phyloP scores from a whole-genome alignment of 768 basidiomycete genomes.

The Agaricus bisporus region DNA sequence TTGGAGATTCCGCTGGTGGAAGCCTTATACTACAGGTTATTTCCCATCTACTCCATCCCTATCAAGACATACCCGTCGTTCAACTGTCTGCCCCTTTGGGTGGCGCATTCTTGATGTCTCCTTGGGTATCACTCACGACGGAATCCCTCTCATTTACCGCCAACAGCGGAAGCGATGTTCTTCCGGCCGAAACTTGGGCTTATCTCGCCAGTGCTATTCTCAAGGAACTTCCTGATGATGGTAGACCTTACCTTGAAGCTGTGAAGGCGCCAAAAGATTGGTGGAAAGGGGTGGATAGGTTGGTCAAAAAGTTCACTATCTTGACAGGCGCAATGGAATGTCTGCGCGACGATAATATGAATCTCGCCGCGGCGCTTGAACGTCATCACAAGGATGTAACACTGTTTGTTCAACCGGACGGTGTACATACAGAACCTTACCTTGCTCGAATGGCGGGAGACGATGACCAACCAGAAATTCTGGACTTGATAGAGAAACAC shows the following conservation, averaged over 20 bases:
- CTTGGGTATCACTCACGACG: constrained; percentile 27
- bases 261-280: constrained; percentile 23
- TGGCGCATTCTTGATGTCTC: constrained; percentile 31
- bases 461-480: constrained; percentile 14
- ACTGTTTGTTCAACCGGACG: constrained; percentile 23
- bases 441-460: constrained; percentile 20
- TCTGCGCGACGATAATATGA: constrained; percentile 24
- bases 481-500: constrained; percentile 11
- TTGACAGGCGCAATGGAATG: constrained; percentile 27
- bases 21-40: constrained; percentile 29
- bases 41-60: constrained; percentile 31
- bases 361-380: constrained; percentile 16
- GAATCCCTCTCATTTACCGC: constrained; percentile 11
- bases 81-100: constrained; percentile 19
- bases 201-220: constrained; percentile 17
- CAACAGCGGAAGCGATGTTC: constrained; percentile 3
- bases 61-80: constrained; percentile 20
- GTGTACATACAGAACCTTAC: constrained; percentile 28
- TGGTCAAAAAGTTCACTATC: constrained; percentile 26
- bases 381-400: constrained; percentile 15
- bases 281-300: constrained; percentile 21
- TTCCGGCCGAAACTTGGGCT: neutral
- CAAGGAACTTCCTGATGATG: constrained; percentile 18
- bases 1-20: constrained; percentile 35
- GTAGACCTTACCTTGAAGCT: constrained; percentile 25